Evolutionary conservation across 306 rosid genomes (phyloP), one percentile per base, ranked within the genome.

Genomic region (Vicia sativa): DNA sequence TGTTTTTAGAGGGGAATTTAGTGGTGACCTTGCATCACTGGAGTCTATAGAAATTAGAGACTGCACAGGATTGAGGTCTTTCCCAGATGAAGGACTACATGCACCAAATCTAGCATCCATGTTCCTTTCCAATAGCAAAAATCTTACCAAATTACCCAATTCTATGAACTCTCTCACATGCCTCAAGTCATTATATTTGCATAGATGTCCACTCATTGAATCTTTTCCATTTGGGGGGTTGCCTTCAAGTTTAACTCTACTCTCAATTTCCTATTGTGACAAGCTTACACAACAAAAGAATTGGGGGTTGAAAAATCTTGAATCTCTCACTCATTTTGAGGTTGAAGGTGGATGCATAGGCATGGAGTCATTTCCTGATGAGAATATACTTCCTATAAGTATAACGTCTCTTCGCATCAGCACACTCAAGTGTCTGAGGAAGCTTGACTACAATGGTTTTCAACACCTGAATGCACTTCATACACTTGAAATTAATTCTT

Each of bases 291-390:
- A 60, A 31, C 66, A 45, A 57, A 57, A 66, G 53, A 48, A 57
- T 18, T 74, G 78, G 73, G 50, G 66, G 5, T 56, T 74, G 11
- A 10, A 56, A 9, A 45, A 48, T 21, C 50, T 74, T 3, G 42
- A 57, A 23, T 55, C 62, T 44, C 73, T 74, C 61, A 57, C 38
- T 46, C 61, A 57, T 19, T 66, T 74, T 56, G 62, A 74, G 43
- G 15, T 74, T 6, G 61, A 55, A 74, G 78, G 78, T 34, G 78
- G 73, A 56, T 74, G 67, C 53, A 23, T 45, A 7, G 73, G 67
- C 61, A 31, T 56, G 49, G 73, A 45, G 3, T 44, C 73, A 66
- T 74, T 74, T 45, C 73, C 78, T 29, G 61, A 45, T 0, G 67
- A 56, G 59, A 54, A 29, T n/a, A 2, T 65, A 9, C 73, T 74